Base-by-base conservation (phyloP, 768 basidiomycete species). In the Cyclocybe cylindracea region DNA sequence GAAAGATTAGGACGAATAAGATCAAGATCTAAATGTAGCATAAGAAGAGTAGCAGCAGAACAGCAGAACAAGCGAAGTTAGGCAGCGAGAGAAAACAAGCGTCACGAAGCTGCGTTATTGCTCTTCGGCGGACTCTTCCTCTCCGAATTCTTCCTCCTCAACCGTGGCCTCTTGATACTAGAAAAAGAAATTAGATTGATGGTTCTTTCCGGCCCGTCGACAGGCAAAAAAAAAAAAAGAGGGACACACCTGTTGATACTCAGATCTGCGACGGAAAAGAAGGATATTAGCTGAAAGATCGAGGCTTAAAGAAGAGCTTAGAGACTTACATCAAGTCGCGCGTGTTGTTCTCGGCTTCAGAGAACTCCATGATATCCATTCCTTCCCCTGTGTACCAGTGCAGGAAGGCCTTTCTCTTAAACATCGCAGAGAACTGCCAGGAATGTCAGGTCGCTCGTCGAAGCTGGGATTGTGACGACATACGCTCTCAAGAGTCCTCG, bases 371-470 rank as follows among this genome's bases (percentile, higher is more conserved):
- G 13, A 79, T 65, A 64, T 94, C 94, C 94, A 95, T 94, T 39
- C 93, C 93, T 67, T 95, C 93, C 10, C 84, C 88, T 7, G 85
- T 89, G 66, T 93, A 94, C 90, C 91, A 94, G 66, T 94, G 91
- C 51, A 95, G 69, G 78, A 91, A 96, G 5, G 94, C 94, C 40
- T 78, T 77, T 31, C 92, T 82, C 65, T 87, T 90, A 71, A 82
- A 94, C 90, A 95, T 94, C 4, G 77, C 70, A 0, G 80, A 55
- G 68, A 92, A 94, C 87, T 92, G 61, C 37, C 14, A 36, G 38
- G 16, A 37, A 44, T 24, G 40, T 55, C 10, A 29, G 24, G 42
- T 53, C 9, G 43, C 4, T 29, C 55, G 9, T 13, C 10, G 10
- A 9, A 6, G 0, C 13, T 18, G 19, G 38, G 36, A 10, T 5